A percentile compares a stretch with the other conserved stretches of the same genome.
Conservation (phyloP, 768 basidiomycete species). For the Pleurotus pulmonarius region DNA sequence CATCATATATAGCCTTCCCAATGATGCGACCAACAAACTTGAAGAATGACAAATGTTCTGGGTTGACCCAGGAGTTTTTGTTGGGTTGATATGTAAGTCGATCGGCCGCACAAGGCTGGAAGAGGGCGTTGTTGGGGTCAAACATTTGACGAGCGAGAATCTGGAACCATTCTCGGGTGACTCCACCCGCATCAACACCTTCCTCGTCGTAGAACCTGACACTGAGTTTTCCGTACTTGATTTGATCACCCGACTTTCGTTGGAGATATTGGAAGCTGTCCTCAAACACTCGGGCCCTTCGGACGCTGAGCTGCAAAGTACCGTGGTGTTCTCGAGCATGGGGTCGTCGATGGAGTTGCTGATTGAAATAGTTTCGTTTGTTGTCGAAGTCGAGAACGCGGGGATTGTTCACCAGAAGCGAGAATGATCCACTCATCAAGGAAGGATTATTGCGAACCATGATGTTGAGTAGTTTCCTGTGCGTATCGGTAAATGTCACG, state of each 20-base stretch:
- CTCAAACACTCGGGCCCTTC: constrained; percentile 90
- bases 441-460: constrained; percentile 99
- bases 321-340: constrained; percentile 76
- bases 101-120: constrained; percentile 97
- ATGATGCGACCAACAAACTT: constrained; percentile 98
- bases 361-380: constrained; percentile 94
- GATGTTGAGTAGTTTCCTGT: constrained; percentile 90
- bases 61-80: constrained; percentile 90
- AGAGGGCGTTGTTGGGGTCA: constrained; percentile 96
- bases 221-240: constrained; percentile 96
- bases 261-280: constrained; percentile 94
- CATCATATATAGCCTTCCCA: constrained; percentile 97
- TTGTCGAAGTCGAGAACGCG: constrained; percentile 98
- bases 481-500: constrained; percentile 88
- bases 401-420: constrained; percentile 91
- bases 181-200: constrained; percentile 97
- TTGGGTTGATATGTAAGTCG: constrained; percentile 95
- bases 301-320: constrained; percentile 85
- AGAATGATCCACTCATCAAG: constrained; percentile 97
- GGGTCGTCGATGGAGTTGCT: constrained; percentile 84
- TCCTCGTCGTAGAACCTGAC: constrained; percentile 97
- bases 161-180: constrained; percentile 98
- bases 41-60: constrained; percentile 96
- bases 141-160: constrained; percentile 98
- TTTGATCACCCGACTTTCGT: constrained; percentile 88